A percentile compares a stretch with the other conserved stretches of the same genome.
Conservation (phyloP, 805 yeast species). For the Lachancea waltii region DNA sequence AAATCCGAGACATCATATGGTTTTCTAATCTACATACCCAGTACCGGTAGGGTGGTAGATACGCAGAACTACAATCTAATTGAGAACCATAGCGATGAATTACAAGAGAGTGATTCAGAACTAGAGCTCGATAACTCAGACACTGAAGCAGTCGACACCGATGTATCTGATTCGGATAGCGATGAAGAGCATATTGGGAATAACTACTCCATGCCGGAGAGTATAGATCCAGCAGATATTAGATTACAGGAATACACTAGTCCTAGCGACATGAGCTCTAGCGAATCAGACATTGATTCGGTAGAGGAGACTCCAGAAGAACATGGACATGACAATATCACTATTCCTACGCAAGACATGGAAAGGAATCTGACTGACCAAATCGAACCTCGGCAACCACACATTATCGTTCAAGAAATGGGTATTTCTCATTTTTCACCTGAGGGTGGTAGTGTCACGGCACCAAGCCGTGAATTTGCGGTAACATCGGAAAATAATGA, state of each 20-base stretch:
- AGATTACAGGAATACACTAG: too few relatives aligned
- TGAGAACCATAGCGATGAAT: not conserved
- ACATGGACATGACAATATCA: not conserved
- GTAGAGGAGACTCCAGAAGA: too few relatives aligned
- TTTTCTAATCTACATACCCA: constrained; percentile 4
- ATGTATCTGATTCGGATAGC: not conserved
- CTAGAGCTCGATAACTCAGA: not conserved
- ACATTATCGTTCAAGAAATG: constrained; percentile 1
- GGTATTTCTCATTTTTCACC: not conserved
- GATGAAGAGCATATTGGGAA: not conserved
- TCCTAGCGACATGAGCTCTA: too few relatives aligned
- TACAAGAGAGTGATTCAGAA: not conserved
- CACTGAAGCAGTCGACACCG: not conserved
- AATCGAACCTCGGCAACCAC: not conserved
- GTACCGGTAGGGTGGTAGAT: constrained; percentile 1
- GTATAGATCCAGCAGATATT: too few relatives aligned
- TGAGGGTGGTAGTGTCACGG: constrained; percentile 3
- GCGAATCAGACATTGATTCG: not conserved
- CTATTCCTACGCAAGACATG: not conserved
- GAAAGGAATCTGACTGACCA: not conserved
- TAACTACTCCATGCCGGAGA: not conserved
- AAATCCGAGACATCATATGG: constrained; percentile 2
- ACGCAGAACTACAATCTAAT: not conserved
- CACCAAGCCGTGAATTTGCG: not conserved
- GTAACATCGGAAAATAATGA: not conserved